Evolutionary conservation across 805 yeast species (phyloP), one percentile per base, ranked within the genome.

Genomic region (Lipomyces starkeyi): DNA sequence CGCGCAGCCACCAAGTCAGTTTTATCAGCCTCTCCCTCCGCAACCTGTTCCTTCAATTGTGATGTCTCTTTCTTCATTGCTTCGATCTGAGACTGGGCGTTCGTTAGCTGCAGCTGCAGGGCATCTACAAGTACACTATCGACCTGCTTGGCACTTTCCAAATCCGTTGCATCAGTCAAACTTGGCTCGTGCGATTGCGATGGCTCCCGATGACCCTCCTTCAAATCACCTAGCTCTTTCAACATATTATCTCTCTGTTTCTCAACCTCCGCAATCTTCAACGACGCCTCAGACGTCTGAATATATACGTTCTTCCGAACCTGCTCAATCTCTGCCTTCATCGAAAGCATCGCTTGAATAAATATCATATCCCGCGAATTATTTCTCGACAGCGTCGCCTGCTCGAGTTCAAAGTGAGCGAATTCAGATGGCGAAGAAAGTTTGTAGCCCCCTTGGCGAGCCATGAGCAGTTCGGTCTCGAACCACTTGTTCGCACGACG

Each of bases 371-470:
- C 64, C n/a, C 53, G 58, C 11, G 22, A 20, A 34, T 59, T 20
- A 29, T 47, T 55, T 35, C 43, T 61, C n/a, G 56, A 53, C 37
- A 61, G 37, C 17, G 37, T 17, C 20, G 58, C 59, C 32, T 35
- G 49, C 66, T 61, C 66, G 29, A 47, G 66, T 62, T 64, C 67
- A 61, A 25, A 58, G 32, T 63, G 64, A 13, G 49, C 62, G 20
- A 59, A 63, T 20, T 62, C 62, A 13, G 61, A 43, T 27, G 72
- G 58, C 5, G 67, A 60, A n/a, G 66, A 49, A 6, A 62, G 13
- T 43, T 59, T 62, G 56, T 71, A 71, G 2, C 75, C 73, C 13
- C 69, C 66, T 47, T 71, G 64, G 13, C 74, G 71, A 17, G 75
- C 75, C 20, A 73, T 47, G 37, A 65, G 60, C 13, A 73, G 69